Conservation (phyloP, 1,139 yeast genomes). For the Suhomyces kunorum region DNA sequence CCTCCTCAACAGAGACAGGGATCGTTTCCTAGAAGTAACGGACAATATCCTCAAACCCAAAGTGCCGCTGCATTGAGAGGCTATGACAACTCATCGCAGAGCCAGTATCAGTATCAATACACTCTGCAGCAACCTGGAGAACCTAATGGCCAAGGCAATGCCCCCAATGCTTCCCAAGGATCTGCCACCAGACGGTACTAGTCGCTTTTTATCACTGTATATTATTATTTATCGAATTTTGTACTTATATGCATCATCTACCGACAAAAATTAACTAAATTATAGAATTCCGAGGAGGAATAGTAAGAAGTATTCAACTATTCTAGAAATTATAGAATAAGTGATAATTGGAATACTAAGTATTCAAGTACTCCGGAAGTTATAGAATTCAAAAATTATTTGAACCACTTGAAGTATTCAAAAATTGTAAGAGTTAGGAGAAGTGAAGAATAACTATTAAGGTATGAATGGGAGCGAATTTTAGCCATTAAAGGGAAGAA, state of each 20-base stretch:
- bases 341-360: too few species aligned
- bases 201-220: not conserved
- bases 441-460: too few species aligned
- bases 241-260: slow-evolving; percentile 12
- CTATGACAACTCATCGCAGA: slow-evolving; percentile 15
- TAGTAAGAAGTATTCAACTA: too few species aligned
- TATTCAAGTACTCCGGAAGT: too few species aligned
- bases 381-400: too few species aligned
- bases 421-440: too few species aligned
- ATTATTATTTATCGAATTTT: not conserved
- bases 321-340: too few species aligned
- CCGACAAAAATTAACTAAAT: too few species aligned
- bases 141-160: slow-evolving; percentile 6
- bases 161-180: slow-evolving; percentile 15
- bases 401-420: too few species aligned
- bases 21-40: slow-evolving; percentile 14
- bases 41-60: slow-evolving; percentile 9
- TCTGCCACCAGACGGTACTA: slow-evolving; percentile 14
- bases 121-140: slow-evolving; percentile 15
- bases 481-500: too few species aligned
- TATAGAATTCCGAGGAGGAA: too few species aligned
- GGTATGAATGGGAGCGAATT: too few species aligned
- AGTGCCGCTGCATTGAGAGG: slow-evolving; percentile 13
- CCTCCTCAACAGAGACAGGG: slow-evolving; percentile 16
- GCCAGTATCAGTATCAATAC: slow-evolving; percentile 15